Evolutionary conservation across 495 filamentous ascomycete genomes (phyloP).

Genomic region (Physcia stellaris): DNA sequence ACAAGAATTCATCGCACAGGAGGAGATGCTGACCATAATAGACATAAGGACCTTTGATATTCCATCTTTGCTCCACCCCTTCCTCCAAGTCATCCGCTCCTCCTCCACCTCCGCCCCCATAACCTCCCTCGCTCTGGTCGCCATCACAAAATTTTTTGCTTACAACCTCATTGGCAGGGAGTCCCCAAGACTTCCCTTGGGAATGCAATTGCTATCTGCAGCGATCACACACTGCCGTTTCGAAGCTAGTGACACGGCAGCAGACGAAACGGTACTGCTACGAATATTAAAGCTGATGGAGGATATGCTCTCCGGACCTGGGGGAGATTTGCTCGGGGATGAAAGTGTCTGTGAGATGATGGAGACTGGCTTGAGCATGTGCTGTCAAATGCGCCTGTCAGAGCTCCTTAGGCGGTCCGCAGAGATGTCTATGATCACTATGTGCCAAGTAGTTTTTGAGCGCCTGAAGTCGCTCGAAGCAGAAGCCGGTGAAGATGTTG

Average conservation of each 20-base stretch:
- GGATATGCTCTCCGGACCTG: conserved; percentile 84
- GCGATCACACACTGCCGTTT: conserved; percentile 97
- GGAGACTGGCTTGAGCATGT: conserved; percentile 96
- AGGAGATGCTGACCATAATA: conserved; percentile 19
- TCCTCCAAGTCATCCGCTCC: conserved; percentile 92
- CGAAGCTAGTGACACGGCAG: conserved; percentile 85
- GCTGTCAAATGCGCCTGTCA: conserved; percentile 82
- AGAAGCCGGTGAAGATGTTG: conserved; percentile 45
- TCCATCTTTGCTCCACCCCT: conserved; percentile 80
- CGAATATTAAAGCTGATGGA: conserved; percentile 97
- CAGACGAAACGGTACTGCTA: conserved; percentile 87
- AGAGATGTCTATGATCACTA: conserved; percentile 93
- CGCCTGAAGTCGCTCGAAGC: conserved; percentile 76
- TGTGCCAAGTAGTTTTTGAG: conserved; percentile 96
- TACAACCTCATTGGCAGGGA: conserved; percentile 78
- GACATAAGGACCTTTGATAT: conserved; percentile 86
- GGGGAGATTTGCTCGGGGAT: conserved; percentile 81
- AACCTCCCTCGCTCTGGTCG: conserved; percentile 82
- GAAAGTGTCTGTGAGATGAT: conserved; percentile 99
- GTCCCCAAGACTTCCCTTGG: conserved; percentile 73
- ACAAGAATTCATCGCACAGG: not conserved
- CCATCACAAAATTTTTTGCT: conserved; percentile 94
- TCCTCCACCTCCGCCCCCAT: conserved; percentile 93
- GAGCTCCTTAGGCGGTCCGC: conserved; percentile 83
- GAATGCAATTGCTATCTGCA: conserved; percentile 88